These are phyloP conservation scores for Stachybotrys chartarum DNA, from an alignment of 2,329 filamentous ascomycete species.

Conservation along the genomic window DNA sequence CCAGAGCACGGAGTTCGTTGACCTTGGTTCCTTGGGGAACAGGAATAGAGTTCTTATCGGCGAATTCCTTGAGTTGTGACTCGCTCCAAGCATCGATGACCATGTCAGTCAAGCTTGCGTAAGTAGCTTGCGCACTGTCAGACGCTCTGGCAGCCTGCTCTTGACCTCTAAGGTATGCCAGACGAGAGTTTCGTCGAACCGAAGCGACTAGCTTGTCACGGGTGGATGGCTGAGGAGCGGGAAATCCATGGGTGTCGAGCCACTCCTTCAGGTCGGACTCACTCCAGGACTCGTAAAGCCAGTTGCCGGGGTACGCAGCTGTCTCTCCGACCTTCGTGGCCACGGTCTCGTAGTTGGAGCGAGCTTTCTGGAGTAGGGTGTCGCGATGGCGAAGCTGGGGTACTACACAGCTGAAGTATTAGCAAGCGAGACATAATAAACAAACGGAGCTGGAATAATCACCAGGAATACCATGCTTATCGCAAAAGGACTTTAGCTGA, in stretches of 20 bases:
- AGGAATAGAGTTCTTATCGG: slow-evolving; percentile 77
- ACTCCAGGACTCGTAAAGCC: slow-evolving; percentile 87
- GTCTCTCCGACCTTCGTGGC: slow-evolving; percentile 73
- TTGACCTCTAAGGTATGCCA: slow-evolving; percentile 64
- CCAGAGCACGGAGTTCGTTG: slow-evolving; percentile 83
- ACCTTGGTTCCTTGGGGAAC: slow-evolving; percentile 87
- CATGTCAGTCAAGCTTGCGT: slow-evolving; percentile 70
- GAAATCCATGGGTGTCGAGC: slow-evolving; percentile 82
- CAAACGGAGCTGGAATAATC: slow-evolving; percentile 8
- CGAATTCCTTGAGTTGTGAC: slow-evolving; percentile 81
- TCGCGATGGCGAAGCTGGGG: slow-evolving; percentile 85
- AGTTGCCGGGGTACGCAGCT: slow-evolving; percentile 82
- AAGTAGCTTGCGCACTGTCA: slow-evolving; percentile 60
- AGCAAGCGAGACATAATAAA: neutral
- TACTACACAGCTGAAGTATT: slow-evolving; percentile 32
- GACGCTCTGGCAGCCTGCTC: slow-evolving; percentile 53
- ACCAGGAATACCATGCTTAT: slow-evolving; percentile 76
- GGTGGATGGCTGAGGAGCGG: slow-evolving; percentile 73
- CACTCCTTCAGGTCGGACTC: slow-evolving; percentile 91
- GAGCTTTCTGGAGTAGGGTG: slow-evolving; percentile 67
- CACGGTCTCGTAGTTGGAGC: slow-evolving; percentile 71
- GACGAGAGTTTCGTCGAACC: slow-evolving; percentile 83
- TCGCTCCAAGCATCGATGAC: slow-evolving; percentile 89
- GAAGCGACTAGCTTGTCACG: slow-evolving; percentile 85
- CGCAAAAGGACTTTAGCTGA: slow-evolving; percentile 86